phyloP scores from a whole-genome alignment of 1,284 basidiomycete species.

The Anthracocystis walkeri region DNA sequence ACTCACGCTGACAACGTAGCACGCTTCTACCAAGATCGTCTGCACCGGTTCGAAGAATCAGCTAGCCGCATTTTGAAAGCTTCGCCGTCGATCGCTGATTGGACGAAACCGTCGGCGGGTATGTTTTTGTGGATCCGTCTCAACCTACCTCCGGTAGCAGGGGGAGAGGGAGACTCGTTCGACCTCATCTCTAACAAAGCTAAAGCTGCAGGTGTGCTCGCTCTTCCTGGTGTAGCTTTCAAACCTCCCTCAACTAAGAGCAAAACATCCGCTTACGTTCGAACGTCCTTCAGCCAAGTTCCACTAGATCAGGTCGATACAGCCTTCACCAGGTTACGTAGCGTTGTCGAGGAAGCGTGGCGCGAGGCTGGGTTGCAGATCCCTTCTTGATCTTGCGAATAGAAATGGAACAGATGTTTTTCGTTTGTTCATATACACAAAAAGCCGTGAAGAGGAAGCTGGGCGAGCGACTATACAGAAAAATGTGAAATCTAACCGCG shows the following conservation, averaged over 20 bases:
- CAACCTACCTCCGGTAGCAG: conserved; percentile 47
- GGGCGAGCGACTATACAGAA: neutral
- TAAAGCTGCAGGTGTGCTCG: conserved; percentile 85
- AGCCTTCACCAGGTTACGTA: conserved; percentile 54
- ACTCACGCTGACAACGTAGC: conserved; percentile 79
- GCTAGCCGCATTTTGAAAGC: conserved; percentile 21
- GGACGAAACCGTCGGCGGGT: conserved; percentile 86
- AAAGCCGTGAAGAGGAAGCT: neutral
- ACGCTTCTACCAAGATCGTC: conserved; percentile 76
- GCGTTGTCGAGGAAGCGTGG: conserved; percentile 62
- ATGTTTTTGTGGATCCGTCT: conserved; percentile 70
- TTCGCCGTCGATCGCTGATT: conserved; percentile 69
- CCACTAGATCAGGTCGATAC: conserved; percentile 57
- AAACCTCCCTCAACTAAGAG: conserved; percentile 18
- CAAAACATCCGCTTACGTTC: conserved; percentile 55
- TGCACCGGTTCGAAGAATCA: conserved; percentile 35
- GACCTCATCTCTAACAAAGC: conserved; percentile 82
- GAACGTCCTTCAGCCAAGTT: conserved; percentile 63
- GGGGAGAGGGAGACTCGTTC: conserved; percentile 76
- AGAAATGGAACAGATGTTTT: neutral
- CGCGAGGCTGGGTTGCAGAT: conserved; percentile 47
- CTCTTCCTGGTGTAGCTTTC: conserved; percentile 78
- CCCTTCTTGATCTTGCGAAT: conserved; percentile 7
- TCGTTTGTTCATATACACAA: conserved; percentile 5
- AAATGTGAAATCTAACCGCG: conserved; percentile 35